Base-by-base conservation (phyloP, 2,329 filamentous ascomycete species). In the Colletotrichum chrysophilum region DNA sequence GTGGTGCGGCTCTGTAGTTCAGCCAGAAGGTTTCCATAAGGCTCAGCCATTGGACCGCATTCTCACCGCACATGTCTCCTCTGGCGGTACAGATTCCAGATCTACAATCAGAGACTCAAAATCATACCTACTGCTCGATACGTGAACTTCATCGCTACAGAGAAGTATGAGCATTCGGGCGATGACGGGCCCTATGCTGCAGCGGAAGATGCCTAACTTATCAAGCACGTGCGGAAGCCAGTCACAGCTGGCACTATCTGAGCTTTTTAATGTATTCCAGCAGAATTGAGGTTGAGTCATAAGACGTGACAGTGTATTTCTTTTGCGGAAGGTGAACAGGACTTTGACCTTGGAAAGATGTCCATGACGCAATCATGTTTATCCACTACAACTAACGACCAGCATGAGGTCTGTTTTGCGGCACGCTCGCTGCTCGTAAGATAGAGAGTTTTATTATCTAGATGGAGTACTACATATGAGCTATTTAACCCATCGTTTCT, bases 401-500 rank as follows among this genome's bases (percentile, higher is more conserved):
- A 43, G 16, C 4, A 18, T 38, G 14, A 16, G 14, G 34, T 38
- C 7, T 7, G 14, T 18, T 36, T 16, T 38, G 4, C 36, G 16
- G 36, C 16, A 18, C 16, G 16, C 36, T 38, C 36, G 36, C 7
- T 38, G 16, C 36, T 38, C 36, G 7, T 9, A 5, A 9, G 36
- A 38, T 1, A 4, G 36, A 5, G 16, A 18, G 16, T 9, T 38
- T 8, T 8, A 8, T 2, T 4, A 8, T 38, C 7, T 2, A 9
- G 7, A 4, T 38, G 5, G 36, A 38, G 16, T 18, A 18, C 36
- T 9, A 0, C 16, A 1, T 38, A 0, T 1, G 1, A 8, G 36
- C 34, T 3, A 14, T 14, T 7, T 36, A 36, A 4, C 12, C 0
- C 13, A 3, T 16, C 7, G 14, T 36, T 14, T 6, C 7, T 36